Evolutionary conservation across 306 rosid genomes (phyloP), one percentile per base, ranked within the genome.

Genomic region (Abrus pulchellus): DNA sequence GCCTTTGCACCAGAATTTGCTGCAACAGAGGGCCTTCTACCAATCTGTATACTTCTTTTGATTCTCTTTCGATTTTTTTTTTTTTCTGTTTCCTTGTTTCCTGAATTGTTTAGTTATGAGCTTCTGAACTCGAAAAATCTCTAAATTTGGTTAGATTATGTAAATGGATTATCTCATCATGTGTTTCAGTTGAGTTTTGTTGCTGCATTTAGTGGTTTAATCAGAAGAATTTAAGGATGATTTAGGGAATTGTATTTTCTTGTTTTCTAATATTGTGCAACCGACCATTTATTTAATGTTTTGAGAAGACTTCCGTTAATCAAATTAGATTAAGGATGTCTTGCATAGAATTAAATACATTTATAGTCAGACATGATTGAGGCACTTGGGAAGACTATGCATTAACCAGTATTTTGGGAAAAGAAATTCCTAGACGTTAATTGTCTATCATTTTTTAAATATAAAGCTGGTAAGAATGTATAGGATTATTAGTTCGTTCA

Each of bases 11-110:
- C 85, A 87, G 92, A 86, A 90, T 93, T 83, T 93, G 98, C 84
- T 90, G 90, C 85, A 90, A 88, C 44, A 83, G 85, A 87, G 98
- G 98, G 69, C 87, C 98, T 82, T 90, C 98, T 59, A 60, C 94
- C 57, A 93, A 93, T 87, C 69, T 93, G 98, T 93, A 87, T 57
- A 73, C 64, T 69, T 56, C 68, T 9, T 62, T 11, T 49, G 13
- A 0, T 77, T 71, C 3, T 45, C 50, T 53, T 9, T 12, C 14
- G 1, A 28, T 71, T 62, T 44, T 2, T 2, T 14, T 64, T 30
- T 56, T 47, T 40, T 45, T 1, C 32, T 13, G 36, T 69, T 28
- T 12, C 28, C 36, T 11, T 78, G 41, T 63, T 62, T 44, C 20
- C 8, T 76, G 38, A 54, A 41, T 65, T 67, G 57, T 28, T 79